These are phyloP conservation scores for Hemileccinum impolitum DNA, from an alignment of 768 basidiomycete species.

Conservation along the genomic window DNA sequence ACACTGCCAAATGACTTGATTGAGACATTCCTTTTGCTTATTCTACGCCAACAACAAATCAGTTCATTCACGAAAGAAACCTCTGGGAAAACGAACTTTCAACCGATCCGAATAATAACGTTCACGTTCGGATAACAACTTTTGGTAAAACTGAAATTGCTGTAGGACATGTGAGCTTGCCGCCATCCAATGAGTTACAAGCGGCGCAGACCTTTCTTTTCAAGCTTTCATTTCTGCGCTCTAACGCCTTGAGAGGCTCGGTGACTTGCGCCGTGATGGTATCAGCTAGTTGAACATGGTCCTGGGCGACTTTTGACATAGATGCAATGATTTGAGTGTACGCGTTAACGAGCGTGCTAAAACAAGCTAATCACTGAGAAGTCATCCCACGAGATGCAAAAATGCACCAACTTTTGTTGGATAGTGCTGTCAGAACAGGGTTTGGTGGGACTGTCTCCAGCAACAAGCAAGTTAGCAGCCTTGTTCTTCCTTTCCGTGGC, in stretches of 20 bases:
- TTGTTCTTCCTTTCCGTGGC: conserved; percentile 69
- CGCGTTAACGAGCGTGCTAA: conserved; percentile 70
- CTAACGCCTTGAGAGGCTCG: conserved; percentile 58
- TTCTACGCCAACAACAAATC: conserved; percentile 16
- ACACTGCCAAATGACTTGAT: neutral
- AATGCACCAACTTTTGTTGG: conserved; percentile 48
- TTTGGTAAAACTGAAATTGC: conserved; percentile 72
- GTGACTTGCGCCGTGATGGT: conserved; percentile 54
- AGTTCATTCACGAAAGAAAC: neutral
- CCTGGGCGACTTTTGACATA: conserved; percentile 57
- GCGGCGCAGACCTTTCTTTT: conserved; percentile 56
- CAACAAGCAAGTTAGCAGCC: conserved; percentile 48
- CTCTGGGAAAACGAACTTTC: conserved; percentile 47
- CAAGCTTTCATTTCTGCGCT: conserved; percentile 59
- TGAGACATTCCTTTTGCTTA: conserved; percentile 30
- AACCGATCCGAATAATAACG: conserved; percentile 60
- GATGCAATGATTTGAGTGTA: conserved; percentile 66
- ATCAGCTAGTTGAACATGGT: conserved; percentile 68
- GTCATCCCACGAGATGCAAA: neutral
- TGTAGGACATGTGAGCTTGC: conserved; percentile 29
- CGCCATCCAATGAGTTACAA: neutral
- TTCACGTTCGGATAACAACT: conserved; percentile 67
- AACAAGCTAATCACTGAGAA: conserved; percentile 14
- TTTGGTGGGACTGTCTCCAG: conserved; percentile 70
- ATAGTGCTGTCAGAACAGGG: conserved; percentile 50